These are phyloP conservation scores for Metarhizium guizhouense DNA, from an alignment of 2,329 filamentous ascomycete genomes.

Conservation along the genomic window DNA sequence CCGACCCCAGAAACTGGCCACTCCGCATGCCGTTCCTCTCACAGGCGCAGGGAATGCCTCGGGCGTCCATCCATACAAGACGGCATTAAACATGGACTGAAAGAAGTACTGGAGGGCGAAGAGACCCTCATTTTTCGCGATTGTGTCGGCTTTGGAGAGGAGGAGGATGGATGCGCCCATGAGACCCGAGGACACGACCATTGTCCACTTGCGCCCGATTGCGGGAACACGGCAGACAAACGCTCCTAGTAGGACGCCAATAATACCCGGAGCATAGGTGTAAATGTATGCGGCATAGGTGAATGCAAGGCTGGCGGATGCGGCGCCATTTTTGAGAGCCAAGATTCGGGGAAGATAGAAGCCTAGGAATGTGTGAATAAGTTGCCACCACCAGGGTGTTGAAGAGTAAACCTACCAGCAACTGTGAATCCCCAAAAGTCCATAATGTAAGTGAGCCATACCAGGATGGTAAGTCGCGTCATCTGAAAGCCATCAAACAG, in stretches of 20 bases:
- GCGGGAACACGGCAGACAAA: constrained; percentile 28
- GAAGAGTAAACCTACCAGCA: constrained; percentile 16
- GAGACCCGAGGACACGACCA: constrained; percentile 32
- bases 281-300: constrained; percentile 46
- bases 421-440: constrained; percentile 30
- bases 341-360: constrained; percentile 39
- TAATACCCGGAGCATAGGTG: constrained; percentile 42
- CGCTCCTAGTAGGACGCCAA: constrained; percentile 40
- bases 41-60: constrained; percentile 48
- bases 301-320: constrained; percentile 30
- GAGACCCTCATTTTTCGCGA: constrained; percentile 27
- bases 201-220: constrained; percentile 33
- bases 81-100: constrained; percentile 29
- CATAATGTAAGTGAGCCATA: constrained; percentile 29
- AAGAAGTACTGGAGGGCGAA: constrained; percentile 36
- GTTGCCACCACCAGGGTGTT: background rate
- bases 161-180: constrained; percentile 38
- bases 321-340: constrained; percentile 39
- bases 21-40: constrained; percentile 45
- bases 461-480: constrained; percentile 24
- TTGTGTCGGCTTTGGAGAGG: constrained; percentile 31
- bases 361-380: constrained; percentile 11
- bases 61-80: constrained; percentile 39
- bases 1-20: constrained; percentile 50
- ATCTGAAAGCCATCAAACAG: constrained; percentile 23